Percentiles rank a stretch among this genome's conserved stretches.
phyloP scores from a whole-genome alignment of 306 rosid genomes.

The Calophaca sinica region DNA sequence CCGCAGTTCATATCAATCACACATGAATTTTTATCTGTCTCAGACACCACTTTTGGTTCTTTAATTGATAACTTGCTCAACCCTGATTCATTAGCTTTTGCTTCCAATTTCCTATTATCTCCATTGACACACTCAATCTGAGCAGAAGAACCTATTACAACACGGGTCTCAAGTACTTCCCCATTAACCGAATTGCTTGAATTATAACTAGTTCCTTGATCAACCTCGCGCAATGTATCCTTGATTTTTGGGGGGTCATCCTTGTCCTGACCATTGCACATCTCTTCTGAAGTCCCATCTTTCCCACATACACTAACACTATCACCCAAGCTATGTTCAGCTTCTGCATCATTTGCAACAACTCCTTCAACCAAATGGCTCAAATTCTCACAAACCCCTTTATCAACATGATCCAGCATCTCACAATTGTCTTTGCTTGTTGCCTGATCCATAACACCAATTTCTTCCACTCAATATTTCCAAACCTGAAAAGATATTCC shows the following conservation, averaged over 20 bases:
- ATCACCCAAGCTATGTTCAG: slow-evolving; percentile 43
- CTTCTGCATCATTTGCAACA: slow-evolving; percentile 49
- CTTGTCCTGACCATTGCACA: slow-evolving; percentile 42
- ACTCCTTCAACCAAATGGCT: slow-evolving; percentile 38
- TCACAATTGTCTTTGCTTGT: slow-evolving; percentile 35
- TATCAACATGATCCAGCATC: slow-evolving; percentile 44
- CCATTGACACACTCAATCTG: slow-evolving; percentile 43
- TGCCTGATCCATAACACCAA: slow-evolving; percentile 48
- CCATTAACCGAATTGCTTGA: slow-evolving; percentile 46
- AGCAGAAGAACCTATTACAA: slow-evolving; percentile 56
- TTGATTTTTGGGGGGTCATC: slow-evolving; percentile 18
- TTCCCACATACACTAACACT: slow-evolving; percentile 35
- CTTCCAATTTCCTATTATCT: slow-evolving; percentile 47
- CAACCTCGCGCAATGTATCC: slow-evolving; percentile 47
- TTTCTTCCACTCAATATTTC: slow-evolving; percentile 38
- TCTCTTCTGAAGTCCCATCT: slow-evolving; percentile 42
- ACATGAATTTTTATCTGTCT: slow-evolving; percentile 55
- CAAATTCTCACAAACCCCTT: slow-evolving; percentile 39
- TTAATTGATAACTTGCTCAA: slow-evolving; percentile 47
- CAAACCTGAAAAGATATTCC: slow-evolving; percentile 43
- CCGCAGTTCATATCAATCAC: slow-evolving; percentile 66
- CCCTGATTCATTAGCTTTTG: slow-evolving; percentile 50
- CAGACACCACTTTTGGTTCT: slow-evolving; percentile 54
- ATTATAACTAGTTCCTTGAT: slow-evolving; percentile 52
- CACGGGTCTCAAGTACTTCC: slow-evolving; percentile 51